Evolutionary conservation across 2,329 filamentous ascomycete species (phyloP).

Genomic region (Trichoderma lentiforme): DNA sequence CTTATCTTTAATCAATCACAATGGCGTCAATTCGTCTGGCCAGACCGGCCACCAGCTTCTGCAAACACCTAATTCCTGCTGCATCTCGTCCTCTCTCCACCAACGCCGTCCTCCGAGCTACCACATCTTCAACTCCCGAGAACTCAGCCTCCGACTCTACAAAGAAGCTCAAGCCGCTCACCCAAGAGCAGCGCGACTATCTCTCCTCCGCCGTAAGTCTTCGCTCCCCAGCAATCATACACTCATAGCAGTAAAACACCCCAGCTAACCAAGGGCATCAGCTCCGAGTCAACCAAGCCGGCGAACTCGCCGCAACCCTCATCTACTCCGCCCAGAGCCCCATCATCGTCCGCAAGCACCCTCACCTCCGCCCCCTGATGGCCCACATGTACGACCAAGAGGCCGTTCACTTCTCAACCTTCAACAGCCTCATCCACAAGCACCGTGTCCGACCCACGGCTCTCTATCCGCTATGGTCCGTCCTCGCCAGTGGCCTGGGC

Average conservation of each 20-base stretch:
- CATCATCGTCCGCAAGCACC: slow-evolving; percentile 72
- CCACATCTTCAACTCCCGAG: slow-evolving; percentile 6
- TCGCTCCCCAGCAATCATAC: neutral
- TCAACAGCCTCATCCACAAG: slow-evolving; percentile 76
- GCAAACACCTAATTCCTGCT: slow-evolving; percentile 11
- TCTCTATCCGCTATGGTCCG: slow-evolving; percentile 86
- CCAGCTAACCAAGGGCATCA: slow-evolving; percentile 29
- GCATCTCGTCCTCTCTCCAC: slow-evolving; percentile 19
- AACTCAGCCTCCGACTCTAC: slow-evolving; percentile 15
- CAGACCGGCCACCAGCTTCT: slow-evolving; percentile 14
- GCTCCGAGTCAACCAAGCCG: slow-evolving; percentile 95
- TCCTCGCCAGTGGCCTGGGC: slow-evolving; percentile 74
- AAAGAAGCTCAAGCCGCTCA: slow-evolving; percentile 58
- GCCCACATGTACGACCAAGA: slow-evolving; percentile 98
- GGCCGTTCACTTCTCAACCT: slow-evolving; percentile 78
- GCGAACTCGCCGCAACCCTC: slow-evolving; percentile 91
- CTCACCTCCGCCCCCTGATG: slow-evolving; percentile 87
- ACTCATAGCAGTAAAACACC: neutral
- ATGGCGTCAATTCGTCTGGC: slow-evolving; percentile 24
- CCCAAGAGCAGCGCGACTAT: slow-evolving; percentile 67
- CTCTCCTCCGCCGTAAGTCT: slow-evolving; percentile 65
- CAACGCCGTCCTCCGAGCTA: slow-evolving; percentile 22
- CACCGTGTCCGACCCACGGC: slow-evolving; percentile 90
- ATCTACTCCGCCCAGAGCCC: slow-evolving; percentile 92
- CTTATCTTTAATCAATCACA: neutral